Conservation (phyloP, 768 basidiomycete species). For the Mycena olivaceomarginata region DNA sequence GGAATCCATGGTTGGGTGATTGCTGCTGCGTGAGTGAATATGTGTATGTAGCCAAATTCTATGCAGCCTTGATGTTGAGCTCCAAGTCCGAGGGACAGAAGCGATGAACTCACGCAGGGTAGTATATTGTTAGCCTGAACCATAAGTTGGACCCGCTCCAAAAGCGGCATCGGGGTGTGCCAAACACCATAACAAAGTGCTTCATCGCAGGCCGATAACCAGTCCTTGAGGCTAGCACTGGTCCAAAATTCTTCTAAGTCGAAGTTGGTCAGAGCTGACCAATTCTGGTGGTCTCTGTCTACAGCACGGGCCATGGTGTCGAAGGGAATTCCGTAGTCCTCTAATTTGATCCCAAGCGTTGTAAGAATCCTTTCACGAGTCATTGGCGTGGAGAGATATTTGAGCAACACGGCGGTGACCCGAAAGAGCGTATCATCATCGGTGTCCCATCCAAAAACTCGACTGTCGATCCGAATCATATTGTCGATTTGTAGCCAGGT, state of each 20-base stretch:
- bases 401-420: neutral
- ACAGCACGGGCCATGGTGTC: neutral
- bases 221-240: neutral
- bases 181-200: neutral
- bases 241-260: conserved; percentile 5
- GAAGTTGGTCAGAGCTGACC: neutral
- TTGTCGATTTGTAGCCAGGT: conserved; percentile 1
- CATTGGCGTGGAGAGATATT: neutral
- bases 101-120: neutral
- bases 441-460: too few species aligned
- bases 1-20: too few species aligned
- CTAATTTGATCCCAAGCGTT: neutral
- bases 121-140: neutral
- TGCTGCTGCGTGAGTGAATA: neutral
- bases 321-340: neutral
- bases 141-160: neutral
- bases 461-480: neutral
- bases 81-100: neutral
- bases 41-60: conserved; percentile 12
- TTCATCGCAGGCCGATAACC: neutral
- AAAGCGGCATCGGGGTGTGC: neutral
- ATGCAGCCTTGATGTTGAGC: too few species aligned
- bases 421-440: neutral
- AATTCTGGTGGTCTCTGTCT: neutral
- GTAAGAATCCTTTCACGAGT: neutral